Conservation (phyloP, 495 filamentous ascomycete species). For the Penicillium ucsense region DNA sequence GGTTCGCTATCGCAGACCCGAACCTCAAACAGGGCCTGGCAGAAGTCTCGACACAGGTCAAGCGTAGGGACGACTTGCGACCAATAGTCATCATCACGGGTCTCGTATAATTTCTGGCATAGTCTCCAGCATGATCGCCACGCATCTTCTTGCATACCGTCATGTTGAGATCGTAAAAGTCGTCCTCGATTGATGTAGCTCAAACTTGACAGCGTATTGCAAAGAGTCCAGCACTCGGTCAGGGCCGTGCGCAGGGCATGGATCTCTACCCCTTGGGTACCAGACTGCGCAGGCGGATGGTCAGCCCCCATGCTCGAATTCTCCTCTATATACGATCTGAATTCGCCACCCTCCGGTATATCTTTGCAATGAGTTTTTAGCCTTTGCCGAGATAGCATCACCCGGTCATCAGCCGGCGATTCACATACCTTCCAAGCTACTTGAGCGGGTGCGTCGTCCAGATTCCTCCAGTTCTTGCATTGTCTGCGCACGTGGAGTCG, state of each 20-base stretch:
- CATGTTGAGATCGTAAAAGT: constrained; percentile 57
- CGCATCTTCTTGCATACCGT: constrained; percentile 68
- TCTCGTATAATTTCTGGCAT: constrained; percentile 80
- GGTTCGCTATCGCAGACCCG: constrained; percentile 63
- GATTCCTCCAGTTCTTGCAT: constrained; percentile 57
- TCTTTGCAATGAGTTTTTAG: constrained; percentile 13
- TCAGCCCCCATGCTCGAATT: constrained; percentile 8
- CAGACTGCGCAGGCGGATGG: constrained; percentile 16
- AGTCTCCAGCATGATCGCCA: constrained; percentile 91
- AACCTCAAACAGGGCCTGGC: constrained; percentile 80
- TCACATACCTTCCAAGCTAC: constrained; percentile 63
- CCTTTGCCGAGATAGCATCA: neutral
- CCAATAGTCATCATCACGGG: constrained; percentile 58
- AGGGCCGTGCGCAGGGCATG: constrained; percentile 65
- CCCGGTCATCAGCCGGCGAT: no score
- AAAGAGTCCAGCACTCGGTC: constrained; percentile 87
- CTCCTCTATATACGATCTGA: neutral
- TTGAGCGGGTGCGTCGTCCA: constrained; percentile 36
- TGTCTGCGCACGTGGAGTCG: constrained; percentile 77
- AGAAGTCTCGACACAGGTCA: constrained; percentile 85
- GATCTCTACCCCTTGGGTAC: constrained; percentile 54
- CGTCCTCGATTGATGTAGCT: constrained; percentile 76
- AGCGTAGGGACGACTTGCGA: constrained; percentile 68
- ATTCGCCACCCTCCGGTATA: constrained; percentile 33
- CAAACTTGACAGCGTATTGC: constrained; percentile 78